These are phyloP conservation scores for Leishmania turanica DNA, from an alignment of 208 protist genomes.

Conservation along the genomic window DNA sequence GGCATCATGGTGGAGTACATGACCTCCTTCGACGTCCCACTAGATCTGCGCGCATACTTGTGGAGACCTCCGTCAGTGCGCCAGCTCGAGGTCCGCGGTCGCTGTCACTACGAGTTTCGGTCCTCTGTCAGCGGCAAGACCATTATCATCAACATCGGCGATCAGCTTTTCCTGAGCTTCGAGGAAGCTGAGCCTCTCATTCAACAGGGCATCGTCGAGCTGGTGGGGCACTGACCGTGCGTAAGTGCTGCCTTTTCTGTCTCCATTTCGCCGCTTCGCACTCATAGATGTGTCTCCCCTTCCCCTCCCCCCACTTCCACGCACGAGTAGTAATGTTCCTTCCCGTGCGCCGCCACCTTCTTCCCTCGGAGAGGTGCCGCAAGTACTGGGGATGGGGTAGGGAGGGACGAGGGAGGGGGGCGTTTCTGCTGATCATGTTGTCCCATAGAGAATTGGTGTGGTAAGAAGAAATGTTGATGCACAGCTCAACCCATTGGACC, in stretches of 20 bases:
- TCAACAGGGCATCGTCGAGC: conserved; percentile 75
- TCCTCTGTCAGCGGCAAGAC: conserved; percentile 69
- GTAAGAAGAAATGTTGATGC: not conserved
- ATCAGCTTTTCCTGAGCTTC: conserved; percentile 74
- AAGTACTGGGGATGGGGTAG: not conserved
- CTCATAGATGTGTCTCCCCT: not conserved
- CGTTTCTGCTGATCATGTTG: not conserved
- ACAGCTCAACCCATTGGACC: not conserved
- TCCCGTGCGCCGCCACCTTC: not conserved
- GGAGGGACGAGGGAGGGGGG: not conserved
- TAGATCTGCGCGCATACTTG: conserved; percentile 80
- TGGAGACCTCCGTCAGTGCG: conserved; percentile 80
- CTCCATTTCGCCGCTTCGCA: not conserved
- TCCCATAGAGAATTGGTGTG: not conserved
- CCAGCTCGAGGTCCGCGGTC: conserved; percentile 79
- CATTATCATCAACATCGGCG: conserved; percentile 76
- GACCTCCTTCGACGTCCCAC: conserved; percentile 79
- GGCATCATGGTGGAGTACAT: conserved; percentile 88
- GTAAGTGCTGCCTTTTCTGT: not conserved
- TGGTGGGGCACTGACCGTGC: conserved; percentile 38
- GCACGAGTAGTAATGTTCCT: not conserved
- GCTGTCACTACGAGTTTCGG: conserved; percentile 73
- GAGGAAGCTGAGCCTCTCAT: conserved; percentile 87
- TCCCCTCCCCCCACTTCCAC: not conserved
- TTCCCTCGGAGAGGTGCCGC: not conserved